Percentiles rank a stretch among this genome's conserved stretches.
Evolutionary conservation across 129 eudicot genomes (phyloP).

Genomic region (Tagetes erecta): DNA sequence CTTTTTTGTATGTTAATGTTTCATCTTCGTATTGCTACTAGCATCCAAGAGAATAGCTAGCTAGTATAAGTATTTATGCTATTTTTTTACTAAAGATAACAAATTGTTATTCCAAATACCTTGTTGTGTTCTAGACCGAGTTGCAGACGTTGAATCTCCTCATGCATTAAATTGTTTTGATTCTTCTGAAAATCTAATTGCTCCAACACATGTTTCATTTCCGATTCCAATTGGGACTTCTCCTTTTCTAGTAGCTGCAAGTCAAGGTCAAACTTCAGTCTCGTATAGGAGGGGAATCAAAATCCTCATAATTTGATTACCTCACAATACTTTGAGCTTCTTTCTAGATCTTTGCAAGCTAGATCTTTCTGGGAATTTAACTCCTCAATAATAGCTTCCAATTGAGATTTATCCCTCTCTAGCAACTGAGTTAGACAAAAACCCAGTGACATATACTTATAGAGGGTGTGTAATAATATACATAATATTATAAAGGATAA

Average conservation of each 20-base stretch:
- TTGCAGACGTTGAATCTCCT: constrained; percentile 61
- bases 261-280: constrained; percentile 14
- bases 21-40: constrained; percentile 75
- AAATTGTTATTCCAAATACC: constrained; percentile 42
- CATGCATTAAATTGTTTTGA: constrained; percentile 51
- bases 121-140: constrained; percentile 47
- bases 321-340: constrained; percentile 55
- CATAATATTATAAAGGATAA: neutral
- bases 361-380: constrained; percentile 59
- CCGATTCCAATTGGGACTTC: constrained; percentile 50
- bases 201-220: constrained; percentile 47
- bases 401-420: constrained; percentile 69
- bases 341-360: constrained; percentile 59
- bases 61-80: constrained; percentile 25
- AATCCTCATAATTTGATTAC: constrained; percentile 37
- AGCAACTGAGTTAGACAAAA: constrained; percentile 41
- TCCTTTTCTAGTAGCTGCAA: constrained; percentile 78
- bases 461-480: no score
- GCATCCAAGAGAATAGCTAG: constrained; percentile 42
- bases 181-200: constrained; percentile 62
- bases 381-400: constrained; percentile 51
- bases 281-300: constrained; percentile 19
- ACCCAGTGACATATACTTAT: no score
- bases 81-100: neutral
- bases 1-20: constrained; percentile 64